Evolutionary conservation across 345 rosid genomes (phyloP).

Genomic region (Barbarea vulgaris): DNA sequence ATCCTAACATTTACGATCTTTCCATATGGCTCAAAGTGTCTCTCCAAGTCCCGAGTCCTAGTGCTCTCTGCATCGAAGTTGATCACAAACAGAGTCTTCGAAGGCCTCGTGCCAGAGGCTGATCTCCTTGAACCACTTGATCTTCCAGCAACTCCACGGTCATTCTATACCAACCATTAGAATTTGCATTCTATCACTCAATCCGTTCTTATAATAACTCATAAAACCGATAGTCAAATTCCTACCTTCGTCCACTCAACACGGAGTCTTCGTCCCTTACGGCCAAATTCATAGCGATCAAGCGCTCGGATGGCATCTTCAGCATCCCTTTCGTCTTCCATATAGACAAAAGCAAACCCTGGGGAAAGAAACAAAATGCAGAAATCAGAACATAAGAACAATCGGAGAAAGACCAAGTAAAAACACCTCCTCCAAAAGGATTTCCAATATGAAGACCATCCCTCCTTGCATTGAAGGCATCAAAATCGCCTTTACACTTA

Average conservation of each 20-base stretch:
- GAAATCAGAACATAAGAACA: not conserved
- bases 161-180: conserved; percentile 55
- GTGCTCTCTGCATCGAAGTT: conserved; percentile 86
- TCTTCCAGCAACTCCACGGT: conserved; percentile 63
- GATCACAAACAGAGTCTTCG: conserved; percentile 92
- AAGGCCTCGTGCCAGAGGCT: conserved; percentile 66
- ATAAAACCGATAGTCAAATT: not conserved
- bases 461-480: conserved; percentile 21
- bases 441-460: conserved; percentile 39
- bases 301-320: conserved; percentile 97
- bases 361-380: not conserved
- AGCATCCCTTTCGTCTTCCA: conserved; percentile 98
- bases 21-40: conserved; percentile 93
- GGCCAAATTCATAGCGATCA: conserved; percentile 79
- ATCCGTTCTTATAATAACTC: not conserved
- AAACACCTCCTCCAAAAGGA: conserved; percentile 45
- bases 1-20: conserved; percentile 87
- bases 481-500: conserved; percentile 38
- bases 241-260: conserved; percentile 98
- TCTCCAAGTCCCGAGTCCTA: conserved; percentile 88
- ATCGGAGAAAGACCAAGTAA: conserved; percentile 13
- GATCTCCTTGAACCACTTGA: conserved; percentile 68
- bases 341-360: conserved; percentile 93
- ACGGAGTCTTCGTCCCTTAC: conserved; percentile 91
- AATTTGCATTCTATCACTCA: not conserved